Conservation (phyloP, 2,329 filamentous ascomycete genomes). For the Ceratocystis colombiana region DNA sequence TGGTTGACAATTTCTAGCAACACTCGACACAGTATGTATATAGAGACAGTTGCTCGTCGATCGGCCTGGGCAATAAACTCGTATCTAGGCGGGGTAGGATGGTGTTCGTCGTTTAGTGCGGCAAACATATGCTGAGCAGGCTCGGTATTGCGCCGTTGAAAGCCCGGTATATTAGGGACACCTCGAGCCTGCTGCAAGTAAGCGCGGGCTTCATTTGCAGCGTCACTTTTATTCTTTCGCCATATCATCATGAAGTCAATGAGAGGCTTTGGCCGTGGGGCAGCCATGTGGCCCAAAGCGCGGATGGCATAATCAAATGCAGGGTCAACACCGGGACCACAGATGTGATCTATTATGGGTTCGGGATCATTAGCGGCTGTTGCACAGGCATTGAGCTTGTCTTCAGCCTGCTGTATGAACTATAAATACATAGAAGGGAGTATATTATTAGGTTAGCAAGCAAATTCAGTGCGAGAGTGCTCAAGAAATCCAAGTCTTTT, state of each 20-base stretch:
- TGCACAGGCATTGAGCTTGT: slow-evolving; percentile 85
- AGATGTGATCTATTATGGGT: slow-evolving; percentile 77
- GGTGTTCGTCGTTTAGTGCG: slow-evolving; percentile 42
- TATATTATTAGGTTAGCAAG: slow-evolving; percentile 25
- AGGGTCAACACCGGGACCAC: slow-evolving; percentile 77
- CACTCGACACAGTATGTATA: slow-evolving; percentile 89
- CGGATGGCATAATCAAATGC: slow-evolving; percentile 90
- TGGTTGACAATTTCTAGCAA: slow-evolving; percentile 89
- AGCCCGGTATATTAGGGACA: slow-evolving; percentile 37
- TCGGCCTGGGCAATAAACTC: slow-evolving; percentile 72
- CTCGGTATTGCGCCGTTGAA: slow-evolving; percentile 66
- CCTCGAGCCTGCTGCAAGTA: slow-evolving; percentile 46
- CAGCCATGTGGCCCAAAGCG: slow-evolving; percentile 86
- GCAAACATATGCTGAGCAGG: slow-evolving; percentile 38
- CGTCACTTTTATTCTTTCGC: slow-evolving; percentile 92
- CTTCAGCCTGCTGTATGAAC: slow-evolving; percentile 94
- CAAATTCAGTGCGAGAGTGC: too few species aligned
- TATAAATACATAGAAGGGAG: slow-evolving; percentile 30
- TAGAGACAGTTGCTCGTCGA: slow-evolving; percentile 83
- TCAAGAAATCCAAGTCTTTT: background rate
- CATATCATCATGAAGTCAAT: slow-evolving; percentile 98
- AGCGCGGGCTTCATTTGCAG: slow-evolving; percentile 57
- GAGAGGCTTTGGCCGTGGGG: slow-evolving; percentile 83
- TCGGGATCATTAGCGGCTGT: slow-evolving; percentile 69
- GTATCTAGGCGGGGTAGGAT: slow-evolving; percentile 18